Percentiles rank a stretch among this genome's conserved stretches.
Conservation (phyloP, 768 basidiomycete species). For the Termitomyces sp. region DNA sequence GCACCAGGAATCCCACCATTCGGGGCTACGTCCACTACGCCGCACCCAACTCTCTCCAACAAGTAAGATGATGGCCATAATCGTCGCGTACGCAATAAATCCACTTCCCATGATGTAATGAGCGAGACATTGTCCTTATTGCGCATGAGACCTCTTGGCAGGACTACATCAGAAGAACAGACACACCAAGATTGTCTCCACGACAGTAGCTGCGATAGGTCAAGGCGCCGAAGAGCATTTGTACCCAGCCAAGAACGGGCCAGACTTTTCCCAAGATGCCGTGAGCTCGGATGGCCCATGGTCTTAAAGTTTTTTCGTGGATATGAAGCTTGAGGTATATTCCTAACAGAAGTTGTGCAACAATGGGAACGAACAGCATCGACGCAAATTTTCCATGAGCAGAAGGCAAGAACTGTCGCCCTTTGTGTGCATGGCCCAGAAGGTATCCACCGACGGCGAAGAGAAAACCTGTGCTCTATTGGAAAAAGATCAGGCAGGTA, state of each 20-base stretch:
- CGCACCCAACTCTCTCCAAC: constrained; percentile 76
- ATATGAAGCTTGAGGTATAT: constrained; percentile 92
- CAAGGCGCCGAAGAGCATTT: constrained; percentile 83
- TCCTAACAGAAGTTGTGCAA: constrained; percentile 64
- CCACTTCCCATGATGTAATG: constrained; percentile 90
- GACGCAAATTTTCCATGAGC: constrained; percentile 68
- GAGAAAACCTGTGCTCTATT: constrained; percentile 57
- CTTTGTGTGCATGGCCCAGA: constrained; percentile 84
- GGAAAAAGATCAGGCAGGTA: background rate
- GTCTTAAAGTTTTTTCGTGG: constrained; percentile 67
- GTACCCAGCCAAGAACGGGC: constrained; percentile 83
- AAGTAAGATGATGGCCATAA: constrained; percentile 74
- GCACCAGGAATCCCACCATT: constrained; percentile 81
- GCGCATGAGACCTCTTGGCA: background rate
- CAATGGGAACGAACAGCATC: constrained; percentile 59
- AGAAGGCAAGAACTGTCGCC: constrained; percentile 68
- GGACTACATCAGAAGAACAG: background rate
- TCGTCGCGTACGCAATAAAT: constrained; percentile 81
- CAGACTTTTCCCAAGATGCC: constrained; percentile 79
- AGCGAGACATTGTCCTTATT: constrained; percentile 71
- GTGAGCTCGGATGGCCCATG: constrained; percentile 64
- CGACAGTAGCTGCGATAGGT: constrained; percentile 74
- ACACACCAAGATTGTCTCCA: constrained; percentile 55
- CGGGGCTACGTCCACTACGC: constrained; percentile 66
- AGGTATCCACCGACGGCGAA: constrained; percentile 70